phyloP scores from a whole-genome alignment of 495 filamentous ascomycete genomes.

The Penicillium odoratum region DNA sequence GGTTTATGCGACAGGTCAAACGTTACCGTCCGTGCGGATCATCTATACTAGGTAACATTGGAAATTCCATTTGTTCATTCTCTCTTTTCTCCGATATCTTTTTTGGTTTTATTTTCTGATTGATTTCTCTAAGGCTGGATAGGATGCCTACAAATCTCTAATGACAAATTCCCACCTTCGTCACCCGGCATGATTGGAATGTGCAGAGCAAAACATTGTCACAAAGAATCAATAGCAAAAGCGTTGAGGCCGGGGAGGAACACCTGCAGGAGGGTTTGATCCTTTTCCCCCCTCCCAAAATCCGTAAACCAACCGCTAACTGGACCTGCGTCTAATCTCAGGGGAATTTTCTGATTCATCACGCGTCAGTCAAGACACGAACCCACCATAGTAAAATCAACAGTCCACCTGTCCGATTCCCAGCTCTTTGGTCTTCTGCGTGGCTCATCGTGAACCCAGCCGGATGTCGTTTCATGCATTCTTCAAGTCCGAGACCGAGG shows the following conservation, averaged over 20 bases:
- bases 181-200: slow-evolving; percentile 24
- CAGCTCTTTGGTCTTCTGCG: slow-evolving; percentile 9
- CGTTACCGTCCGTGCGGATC: slow-evolving; percentile 17
- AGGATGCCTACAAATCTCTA: no score
- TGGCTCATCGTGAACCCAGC: slow-evolving; percentile 9
- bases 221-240: background rate
- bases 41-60: slow-evolving; percentile 12
- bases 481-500: slow-evolving; percentile 7
- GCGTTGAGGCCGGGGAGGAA: background rate
- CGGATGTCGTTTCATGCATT: slow-evolving; percentile 18
- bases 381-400: slow-evolving; percentile 3
- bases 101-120: background rate
- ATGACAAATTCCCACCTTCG: slow-evolving; percentile 18
- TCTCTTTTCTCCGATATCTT: slow-evolving; percentile 10
- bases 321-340: slow-evolving; percentile 22
- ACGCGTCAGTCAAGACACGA: slow-evolving; percentile 33
- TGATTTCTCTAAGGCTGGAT: background rate
- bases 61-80: slow-evolving; percentile 21
- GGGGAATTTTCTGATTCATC: slow-evolving; percentile 36
- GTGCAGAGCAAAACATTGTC: slow-evolving; percentile 4
- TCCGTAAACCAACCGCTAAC: background rate
- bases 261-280: background rate
- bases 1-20: slow-evolving; percentile 18
- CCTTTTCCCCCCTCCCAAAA: background rate
- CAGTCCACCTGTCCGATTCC: background rate